Percentiles rank a stretch among this genome's conserved stretches.
Conservation (phyloP, 768 basidiomycete species). For the Tephrocybe sp. region DNA sequence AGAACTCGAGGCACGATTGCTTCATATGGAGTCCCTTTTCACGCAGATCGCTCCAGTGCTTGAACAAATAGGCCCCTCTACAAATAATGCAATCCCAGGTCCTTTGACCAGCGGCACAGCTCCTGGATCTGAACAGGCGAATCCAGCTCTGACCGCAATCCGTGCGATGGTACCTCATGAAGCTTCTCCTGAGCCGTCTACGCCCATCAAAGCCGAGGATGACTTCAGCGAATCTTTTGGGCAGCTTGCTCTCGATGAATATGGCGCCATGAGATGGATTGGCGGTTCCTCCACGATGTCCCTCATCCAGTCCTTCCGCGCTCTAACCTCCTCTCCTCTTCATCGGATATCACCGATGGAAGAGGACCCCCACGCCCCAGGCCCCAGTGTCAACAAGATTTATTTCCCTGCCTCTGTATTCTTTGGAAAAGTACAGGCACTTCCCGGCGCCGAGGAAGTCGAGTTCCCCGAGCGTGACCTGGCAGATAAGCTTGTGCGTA, state of each 20-base stretch:
- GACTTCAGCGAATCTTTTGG: slow-evolving; percentile 86
- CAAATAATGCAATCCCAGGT: slow-evolving; percentile 38
- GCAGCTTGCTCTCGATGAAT: slow-evolving; percentile 85
- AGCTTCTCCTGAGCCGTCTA: slow-evolving; percentile 33
- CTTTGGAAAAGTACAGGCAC: slow-evolving; percentile 82
- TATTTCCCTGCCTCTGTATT: slow-evolving; percentile 89
- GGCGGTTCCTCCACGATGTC: slow-evolving; percentile 93
- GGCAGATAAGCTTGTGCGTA: slow-evolving; percentile 80
- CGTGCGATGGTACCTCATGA: slow-evolving; percentile 38
- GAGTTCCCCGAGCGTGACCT: slow-evolving; percentile 85
- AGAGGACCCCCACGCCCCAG: slow-evolving; percentile 77
- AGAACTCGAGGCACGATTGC: slow-evolving; percentile 82
- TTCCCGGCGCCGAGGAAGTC: slow-evolving; percentile 83
- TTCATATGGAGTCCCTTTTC: slow-evolving; percentile 89
- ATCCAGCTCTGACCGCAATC: slow-evolving; percentile 33
- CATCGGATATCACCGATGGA: slow-evolving; percentile 83
- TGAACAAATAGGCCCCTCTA: slow-evolving; percentile 64
- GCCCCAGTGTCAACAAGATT: slow-evolving; percentile 79
- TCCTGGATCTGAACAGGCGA: slow-evolving; percentile 35
- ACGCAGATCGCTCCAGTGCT: slow-evolving; percentile 78
- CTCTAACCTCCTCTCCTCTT: slow-evolving; percentile 69
- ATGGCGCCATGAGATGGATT: slow-evolving; percentile 91
- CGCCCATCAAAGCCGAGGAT: slow-evolving; percentile 61
- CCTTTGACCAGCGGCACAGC: slow-evolving; percentile 29
- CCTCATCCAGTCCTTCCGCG: slow-evolving; percentile 84